Evolutionary conservation across 1,284 basidiomycete species (phyloP).

Genomic region (Anthracocystis panici-leucophaei): DNA sequence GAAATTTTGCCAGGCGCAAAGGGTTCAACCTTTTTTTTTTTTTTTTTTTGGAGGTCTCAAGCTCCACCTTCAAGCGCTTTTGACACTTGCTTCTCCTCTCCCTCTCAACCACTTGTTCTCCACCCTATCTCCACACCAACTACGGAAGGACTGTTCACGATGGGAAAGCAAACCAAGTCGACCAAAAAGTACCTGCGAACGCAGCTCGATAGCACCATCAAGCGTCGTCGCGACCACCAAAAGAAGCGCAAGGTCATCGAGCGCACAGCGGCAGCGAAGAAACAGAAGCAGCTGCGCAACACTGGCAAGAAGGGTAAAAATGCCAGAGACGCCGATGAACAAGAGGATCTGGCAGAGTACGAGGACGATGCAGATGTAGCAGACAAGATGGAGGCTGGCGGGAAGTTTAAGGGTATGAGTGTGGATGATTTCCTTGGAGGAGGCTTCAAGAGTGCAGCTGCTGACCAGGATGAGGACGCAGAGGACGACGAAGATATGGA

Average conservation of each 20-base stretch:
- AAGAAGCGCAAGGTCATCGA: constrained; percentile 63
- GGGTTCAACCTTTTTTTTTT: constrained; percentile 7
- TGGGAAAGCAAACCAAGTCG: constrained; percentile 64
- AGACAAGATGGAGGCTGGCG: constrained; percentile 26
- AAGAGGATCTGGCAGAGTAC: constrained; percentile 39
- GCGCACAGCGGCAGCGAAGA: constrained; percentile 43
- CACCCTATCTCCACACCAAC: not conserved
- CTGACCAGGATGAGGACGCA: constrained; percentile 40
- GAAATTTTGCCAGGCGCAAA: constrained; percentile 18
- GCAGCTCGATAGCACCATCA: constrained; percentile 62
- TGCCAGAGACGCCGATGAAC: constrained; percentile 21
- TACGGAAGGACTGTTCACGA: constrained; percentile 18
- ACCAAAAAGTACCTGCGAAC: constrained; percentile 67
- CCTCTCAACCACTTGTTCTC: not conserved
- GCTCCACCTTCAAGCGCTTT: constrained; percentile 11
- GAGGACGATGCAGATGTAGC: constrained; percentile 41
- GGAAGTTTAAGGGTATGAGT: constrained; percentile 53
- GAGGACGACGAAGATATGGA: constrained; percentile 54
- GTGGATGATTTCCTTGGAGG: constrained; percentile 68
- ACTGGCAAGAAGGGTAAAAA: constrained; percentile 35
- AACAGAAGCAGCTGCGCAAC: constrained; percentile 46
- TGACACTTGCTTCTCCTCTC: not conserved
- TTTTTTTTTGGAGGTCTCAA: constrained; percentile 1
- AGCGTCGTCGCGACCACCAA: constrained; percentile 60
- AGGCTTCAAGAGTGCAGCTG: constrained; percentile 60